These are phyloP conservation scores for Phytophthora pseudosyringae DNA, from an alignment of 352 stramenopile genomes.

Conservation along the genomic window DNA sequence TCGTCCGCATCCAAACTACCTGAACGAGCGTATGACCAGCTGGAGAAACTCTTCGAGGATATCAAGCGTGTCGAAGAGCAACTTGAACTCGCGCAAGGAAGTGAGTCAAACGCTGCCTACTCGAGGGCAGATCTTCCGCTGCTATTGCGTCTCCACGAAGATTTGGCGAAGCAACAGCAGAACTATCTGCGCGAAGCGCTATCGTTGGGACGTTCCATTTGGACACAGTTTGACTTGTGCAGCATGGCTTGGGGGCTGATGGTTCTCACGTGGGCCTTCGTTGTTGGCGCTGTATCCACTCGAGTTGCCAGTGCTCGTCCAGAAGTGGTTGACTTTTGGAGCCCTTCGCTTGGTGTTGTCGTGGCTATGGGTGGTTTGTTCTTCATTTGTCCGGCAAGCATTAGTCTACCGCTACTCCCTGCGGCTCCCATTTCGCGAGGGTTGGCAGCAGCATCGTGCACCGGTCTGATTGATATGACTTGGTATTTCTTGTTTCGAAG, in stretches of 20 bases:
- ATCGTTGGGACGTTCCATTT: constrained; percentile 74
- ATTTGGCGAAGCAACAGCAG: constrained; percentile 51
- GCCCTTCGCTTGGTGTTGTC: constrained; percentile 9
- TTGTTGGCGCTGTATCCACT: constrained; percentile 25
- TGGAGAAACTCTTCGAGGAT: constrained; percentile 60
- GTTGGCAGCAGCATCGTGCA: constrained; percentile 33
- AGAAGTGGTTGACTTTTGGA: constrained; percentile 9
- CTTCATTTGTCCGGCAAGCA: constrained; percentile 28
- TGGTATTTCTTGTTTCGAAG: constrained; percentile 6
- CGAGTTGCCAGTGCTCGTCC: not conserved
- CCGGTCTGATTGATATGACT: constrained; percentile 29
- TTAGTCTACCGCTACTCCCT: constrained; percentile 39
- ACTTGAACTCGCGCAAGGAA: constrained; percentile 27
- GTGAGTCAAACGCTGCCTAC: not conserved
- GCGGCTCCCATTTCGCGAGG: constrained; percentile 36
- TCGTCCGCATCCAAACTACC: constrained; percentile 72
- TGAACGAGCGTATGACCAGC: constrained; percentile 54
- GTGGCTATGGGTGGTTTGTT: constrained; percentile 16
- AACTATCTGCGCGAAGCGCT: constrained; percentile 71
- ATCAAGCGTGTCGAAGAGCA: constrained; percentile 42
- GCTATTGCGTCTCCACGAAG: constrained; percentile 43
- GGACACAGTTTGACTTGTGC: constrained; percentile 89
- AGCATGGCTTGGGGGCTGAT: constrained; percentile 75
- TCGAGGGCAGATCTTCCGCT: constrained; percentile 37
- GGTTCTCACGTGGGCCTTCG: constrained; percentile 52